Percentiles rank a stretch among this genome's conserved stretches.
These are phyloP conservation scores for Alternaria gansuensis DNA, from an alignment of 2,329 filamentous ascomycete species.

Conservation along the genomic window DNA sequence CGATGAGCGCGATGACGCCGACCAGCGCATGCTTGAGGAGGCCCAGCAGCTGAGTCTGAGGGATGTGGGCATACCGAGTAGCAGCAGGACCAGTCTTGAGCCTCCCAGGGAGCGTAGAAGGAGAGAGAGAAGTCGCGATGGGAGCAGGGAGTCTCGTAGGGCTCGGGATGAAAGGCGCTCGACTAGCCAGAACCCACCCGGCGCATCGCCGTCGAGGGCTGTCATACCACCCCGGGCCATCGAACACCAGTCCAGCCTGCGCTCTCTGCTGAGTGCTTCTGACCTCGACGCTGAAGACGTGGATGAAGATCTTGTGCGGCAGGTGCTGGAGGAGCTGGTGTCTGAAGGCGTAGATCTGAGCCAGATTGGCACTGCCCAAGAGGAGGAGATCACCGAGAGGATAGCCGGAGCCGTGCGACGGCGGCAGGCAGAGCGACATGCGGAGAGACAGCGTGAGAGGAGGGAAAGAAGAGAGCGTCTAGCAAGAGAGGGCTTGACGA, in stretches of 20 bases:
- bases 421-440: conserved; percentile 71
- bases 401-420: conserved; percentile 89
- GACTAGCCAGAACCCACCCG: conserved; percentile 38
- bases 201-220: conserved; percentile 32
- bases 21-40: conserved; percentile 74
- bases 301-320: conserved; percentile 85
- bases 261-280: conserved; percentile 82
- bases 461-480: conserved; percentile 46
- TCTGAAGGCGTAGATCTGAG: conserved; percentile 89
- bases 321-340: conserved; percentile 87
- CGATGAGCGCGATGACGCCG: conserved; percentile 67
- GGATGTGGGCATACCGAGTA: conserved; percentile 65
- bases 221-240: conserved; percentile 64
- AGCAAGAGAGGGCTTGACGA: conserved; percentile 52
- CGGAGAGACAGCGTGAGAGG: conserved; percentile 63
- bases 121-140: conserved; percentile 53
- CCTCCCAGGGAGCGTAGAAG: conserved; percentile 45
- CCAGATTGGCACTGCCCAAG: conserved; percentile 81
- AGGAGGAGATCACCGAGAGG: conserved; percentile 88
- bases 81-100: conserved; percentile 54
- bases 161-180: conserved; percentile 39
- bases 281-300: conserved; percentile 80
- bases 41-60: conserved; percentile 77
- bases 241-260: conserved; percentile 88
- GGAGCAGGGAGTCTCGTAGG: conserved; percentile 44